Conservation (phyloP, 306 rosid species). For the Rosa rugosa region DNA sequence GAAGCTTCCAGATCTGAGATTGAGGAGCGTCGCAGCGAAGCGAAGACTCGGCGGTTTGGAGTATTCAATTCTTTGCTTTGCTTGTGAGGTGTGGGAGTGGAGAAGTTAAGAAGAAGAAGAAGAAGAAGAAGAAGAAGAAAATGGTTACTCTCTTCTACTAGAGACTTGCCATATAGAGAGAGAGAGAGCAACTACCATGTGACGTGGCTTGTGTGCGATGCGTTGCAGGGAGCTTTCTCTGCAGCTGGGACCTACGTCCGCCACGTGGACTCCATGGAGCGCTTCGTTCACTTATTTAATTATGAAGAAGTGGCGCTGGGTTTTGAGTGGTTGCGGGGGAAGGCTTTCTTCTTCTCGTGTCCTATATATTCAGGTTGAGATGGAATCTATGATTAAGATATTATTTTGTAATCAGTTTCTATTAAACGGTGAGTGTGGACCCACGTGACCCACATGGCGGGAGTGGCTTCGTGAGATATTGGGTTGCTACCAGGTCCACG, state of each 20-base stretch:
- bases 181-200: not conserved
- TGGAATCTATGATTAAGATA: not conserved
- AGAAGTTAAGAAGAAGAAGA: constrained; percentile 1
- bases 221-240: not conserved
- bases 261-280: constrained; percentile 14
- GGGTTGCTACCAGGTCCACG: no score
- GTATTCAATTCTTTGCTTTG: constrained; percentile 2
- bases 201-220: constrained; percentile 23
- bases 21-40: not conserved
- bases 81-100: not conserved
- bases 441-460: constrained; percentile 10
- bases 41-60: not conserved
- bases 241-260: constrained; percentile 26
- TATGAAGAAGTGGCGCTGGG: not conserved
- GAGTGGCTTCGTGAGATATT: not conserved
- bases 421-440: not conserved
- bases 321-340: no score
- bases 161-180: not conserved
- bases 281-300: not conserved
- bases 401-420: not conserved
- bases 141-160: not conserved
- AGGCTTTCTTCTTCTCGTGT: not conserved
- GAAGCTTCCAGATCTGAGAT: constrained; percentile 23
- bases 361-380: not conserved
- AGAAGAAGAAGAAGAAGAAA: not conserved